Evolutionary conservation across 2,329 filamentous ascomycete species (phyloP).

Genomic region (Pochonia chlamydosporia): DNA sequence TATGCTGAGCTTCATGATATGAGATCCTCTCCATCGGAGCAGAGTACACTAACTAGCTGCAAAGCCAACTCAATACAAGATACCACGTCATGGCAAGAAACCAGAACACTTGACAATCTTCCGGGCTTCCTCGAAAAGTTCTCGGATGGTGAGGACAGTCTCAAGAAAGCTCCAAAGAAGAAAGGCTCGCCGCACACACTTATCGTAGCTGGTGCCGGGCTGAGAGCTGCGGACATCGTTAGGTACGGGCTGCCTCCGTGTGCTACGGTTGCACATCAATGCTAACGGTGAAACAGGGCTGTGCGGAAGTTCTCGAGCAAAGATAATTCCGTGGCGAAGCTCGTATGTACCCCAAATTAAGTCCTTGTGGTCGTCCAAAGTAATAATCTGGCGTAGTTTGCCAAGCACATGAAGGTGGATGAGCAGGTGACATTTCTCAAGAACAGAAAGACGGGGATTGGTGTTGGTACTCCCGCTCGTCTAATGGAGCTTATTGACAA

Average conservation of each 20-base stretch:
- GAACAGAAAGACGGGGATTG: constrained; percentile 68
- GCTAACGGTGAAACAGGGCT: constrained; percentile 40
- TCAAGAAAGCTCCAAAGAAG: constrained; percentile 61
- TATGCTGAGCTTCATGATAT: background rate
- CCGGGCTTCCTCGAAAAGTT: constrained; percentile 72
- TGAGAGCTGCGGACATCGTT: constrained; percentile 80
- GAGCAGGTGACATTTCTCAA: constrained; percentile 77
- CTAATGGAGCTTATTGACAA: constrained; percentile 78
- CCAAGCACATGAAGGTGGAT: constrained; percentile 94
- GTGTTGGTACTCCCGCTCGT: constrained; percentile 82
- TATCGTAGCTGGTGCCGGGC: constrained; percentile 76
- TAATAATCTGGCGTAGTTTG: constrained; percentile 50
- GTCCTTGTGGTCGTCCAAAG: background rate
- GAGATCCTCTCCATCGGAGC: background rate
- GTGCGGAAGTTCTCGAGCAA: constrained; percentile 76
- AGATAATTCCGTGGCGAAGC: constrained; percentile 72
- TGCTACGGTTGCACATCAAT: background rate
- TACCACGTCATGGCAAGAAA: constrained; percentile 66
- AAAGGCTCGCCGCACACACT: constrained; percentile 79
- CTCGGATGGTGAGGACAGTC: constrained; percentile 47
- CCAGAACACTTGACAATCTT: constrained; percentile 65
- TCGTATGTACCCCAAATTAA: constrained; percentile 38
- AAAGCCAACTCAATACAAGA: constrained; percentile 71
- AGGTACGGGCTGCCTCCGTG: constrained; percentile 41
- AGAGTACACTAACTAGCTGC: background rate